These are phyloP conservation scores for Coprinopsis marcescibilis DNA, from an alignment of 768 basidiomycete genomes.

Conservation along the genomic window DNA sequence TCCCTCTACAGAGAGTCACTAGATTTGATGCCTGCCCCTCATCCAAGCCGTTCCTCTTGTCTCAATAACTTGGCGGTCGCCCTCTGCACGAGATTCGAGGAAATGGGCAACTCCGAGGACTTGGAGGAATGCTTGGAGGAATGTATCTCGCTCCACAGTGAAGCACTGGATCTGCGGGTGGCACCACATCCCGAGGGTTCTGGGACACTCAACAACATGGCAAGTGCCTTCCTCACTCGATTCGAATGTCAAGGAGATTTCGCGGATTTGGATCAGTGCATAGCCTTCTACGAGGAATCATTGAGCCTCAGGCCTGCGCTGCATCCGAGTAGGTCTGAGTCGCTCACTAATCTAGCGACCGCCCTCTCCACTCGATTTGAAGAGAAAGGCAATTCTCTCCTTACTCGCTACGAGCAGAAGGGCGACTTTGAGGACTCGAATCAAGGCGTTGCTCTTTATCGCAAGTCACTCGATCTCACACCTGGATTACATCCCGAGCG, in stretches of 20 bases:
- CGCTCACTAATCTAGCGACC: slow-evolving; percentile 1
- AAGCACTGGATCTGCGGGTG: slow-evolving; percentile 12
- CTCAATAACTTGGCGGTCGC: slow-evolving; percentile 1
- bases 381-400: not conserved
- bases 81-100: not conserved
- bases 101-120: not conserved
- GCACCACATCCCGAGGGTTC: slow-evolving; percentile 5
- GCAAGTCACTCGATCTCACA: not conserved
- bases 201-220: slow-evolving; percentile 8
- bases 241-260: slow-evolving; percentile 3
- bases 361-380: not conserved
- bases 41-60: not conserved
- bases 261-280: slow-evolving; percentile 1
- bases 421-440: not conserved
- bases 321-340: not conserved
- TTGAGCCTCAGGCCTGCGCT: not conserved
- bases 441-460: not conserved
- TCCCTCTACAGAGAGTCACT: not conserved
- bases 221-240: slow-evolving; percentile 7
- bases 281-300: not conserved
- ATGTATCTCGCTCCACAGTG: slow-evolving; percentile 6
- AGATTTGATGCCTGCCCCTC: not conserved
- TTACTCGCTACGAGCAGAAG: not conserved
- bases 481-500: not conserved
- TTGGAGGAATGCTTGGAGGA: not conserved